These are phyloP conservation scores for Spathaspora passalidarum DNA, from an alignment of 805 yeast genomes.

Conservation along the genomic window DNA sequence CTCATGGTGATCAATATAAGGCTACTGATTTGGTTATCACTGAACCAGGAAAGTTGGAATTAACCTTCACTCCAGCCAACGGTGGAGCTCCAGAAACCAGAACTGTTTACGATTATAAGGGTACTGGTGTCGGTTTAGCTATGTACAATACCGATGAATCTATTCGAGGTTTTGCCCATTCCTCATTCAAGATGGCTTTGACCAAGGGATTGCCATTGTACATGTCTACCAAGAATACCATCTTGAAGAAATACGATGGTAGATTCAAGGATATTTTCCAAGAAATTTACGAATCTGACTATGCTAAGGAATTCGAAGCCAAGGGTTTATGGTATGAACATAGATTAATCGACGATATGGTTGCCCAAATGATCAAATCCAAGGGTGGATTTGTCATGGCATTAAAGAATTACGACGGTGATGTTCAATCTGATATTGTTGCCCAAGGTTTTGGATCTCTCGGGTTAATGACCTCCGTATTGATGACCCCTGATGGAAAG, in stretches of 20 bases:
- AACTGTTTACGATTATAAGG: constrained; percentile 61
- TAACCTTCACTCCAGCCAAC: constrained; percentile 62
- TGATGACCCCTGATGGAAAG: constrained; percentile 82
- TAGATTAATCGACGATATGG: constrained; percentile 84
- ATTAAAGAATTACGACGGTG: constrained; percentile 82
- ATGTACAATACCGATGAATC: constrained; percentile 85
- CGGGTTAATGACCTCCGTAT: constrained; percentile 80
- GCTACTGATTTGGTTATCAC: constrained; percentile 72
- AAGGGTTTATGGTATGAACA: constrained; percentile 72
- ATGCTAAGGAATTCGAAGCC: constrained; percentile 55
- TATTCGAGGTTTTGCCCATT: constrained; percentile 72
- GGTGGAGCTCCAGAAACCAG: constrained; percentile 48
- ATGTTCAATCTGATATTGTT: constrained; percentile 80
- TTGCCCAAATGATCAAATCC: constrained; percentile 83
- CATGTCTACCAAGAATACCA: constrained; percentile 76
- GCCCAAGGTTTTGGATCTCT: constrained; percentile 86
- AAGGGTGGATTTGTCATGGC: constrained; percentile 82
- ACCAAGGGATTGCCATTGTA: constrained; percentile 61
- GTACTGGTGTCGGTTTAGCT: constrained; percentile 72
- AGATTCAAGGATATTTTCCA: constrained; percentile 79
- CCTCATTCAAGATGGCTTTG: constrained; percentile 74
- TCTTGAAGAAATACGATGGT: constrained; percentile 79
- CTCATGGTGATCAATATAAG: constrained; percentile 81
- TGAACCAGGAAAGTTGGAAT: constrained; percentile 62
- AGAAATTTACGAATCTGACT: constrained; percentile 56